Evolutionary conservation across 352 stramenopile species (phyloP).

Genomic region (Thalassiosira mediterranea): DNA sequence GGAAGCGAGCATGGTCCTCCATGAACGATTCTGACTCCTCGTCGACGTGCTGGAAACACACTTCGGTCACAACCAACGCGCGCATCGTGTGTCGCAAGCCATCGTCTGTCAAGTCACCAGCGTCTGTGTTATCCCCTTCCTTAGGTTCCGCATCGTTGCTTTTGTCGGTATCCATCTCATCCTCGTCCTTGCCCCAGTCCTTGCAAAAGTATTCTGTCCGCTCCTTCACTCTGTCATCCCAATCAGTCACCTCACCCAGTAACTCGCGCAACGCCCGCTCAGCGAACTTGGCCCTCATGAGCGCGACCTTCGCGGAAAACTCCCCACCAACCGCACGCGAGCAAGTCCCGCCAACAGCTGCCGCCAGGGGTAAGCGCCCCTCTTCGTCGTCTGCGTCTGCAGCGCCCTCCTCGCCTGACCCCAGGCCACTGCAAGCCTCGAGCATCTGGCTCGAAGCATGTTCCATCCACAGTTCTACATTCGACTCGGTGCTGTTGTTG

Average conservation of each 20-base stretch:
- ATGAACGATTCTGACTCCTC: slow-evolving; percentile 21
- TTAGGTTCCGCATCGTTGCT: neutral
- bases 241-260: slow-evolving; percentile 26
- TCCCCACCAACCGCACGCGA: slow-evolving; percentile 1
- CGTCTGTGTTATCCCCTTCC: neutral
- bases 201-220: slow-evolving; percentile 8
- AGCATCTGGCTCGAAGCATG: slow-evolving; percentile 19
- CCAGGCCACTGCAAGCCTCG: slow-evolving; percentile 26
- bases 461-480: slow-evolving; percentile 32
- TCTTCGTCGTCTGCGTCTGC: slow-evolving; percentile 35
- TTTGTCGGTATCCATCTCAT: too few relatives aligned
- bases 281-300: slow-evolving; percentile 28
- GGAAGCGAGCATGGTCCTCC: slow-evolving; percentile 26
- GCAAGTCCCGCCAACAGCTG: slow-evolving; percentile 15
- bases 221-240: slow-evolving; percentile 28
- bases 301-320: slow-evolving; percentile 21
- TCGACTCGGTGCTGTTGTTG: slow-evolving; percentile 9
- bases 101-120: neutral
- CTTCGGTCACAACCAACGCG: slow-evolving; percentile 22
- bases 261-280: slow-evolving; percentile 19
- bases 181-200: too few relatives aligned
- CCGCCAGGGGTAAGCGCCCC: slow-evolving; percentile 33
- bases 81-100: slow-evolving; percentile 19
- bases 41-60: slow-evolving; percentile 38
- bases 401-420: slow-evolving; percentile 14